Evolutionary conservation across 106 monocot species (phyloP), one percentile per base, ranked within the genome.

Genomic region (Agapanthus africanus): DNA sequence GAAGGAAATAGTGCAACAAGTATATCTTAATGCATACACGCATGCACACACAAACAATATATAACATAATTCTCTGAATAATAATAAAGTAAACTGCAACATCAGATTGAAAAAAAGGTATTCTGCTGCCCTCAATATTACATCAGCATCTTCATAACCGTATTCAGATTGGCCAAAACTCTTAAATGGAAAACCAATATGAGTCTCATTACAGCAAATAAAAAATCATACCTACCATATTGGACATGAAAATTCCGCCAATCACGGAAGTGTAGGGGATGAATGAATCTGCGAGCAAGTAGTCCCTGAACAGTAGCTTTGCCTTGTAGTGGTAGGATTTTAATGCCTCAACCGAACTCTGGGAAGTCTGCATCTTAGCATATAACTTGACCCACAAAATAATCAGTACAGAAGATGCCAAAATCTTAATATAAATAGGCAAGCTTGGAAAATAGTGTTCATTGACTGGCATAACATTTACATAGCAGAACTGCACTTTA

Each of bases 141-240:
- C 52, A 23, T 25, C 23, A 22, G 11, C 6, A n/a, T 1, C 21
- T 52, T 33, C 5, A 59, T 33, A 32, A 31, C 10, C 31, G 33
- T 59, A 59, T 31, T 59, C 59, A 7, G n/a, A 54, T 26, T 6
- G 32, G 2, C 11, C 6, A 23, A 40, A 39, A 65, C 23, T 26
- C 19, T 47, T 47, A 47, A 47, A 47, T 47, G 46, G 16, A 59
- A 59, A 23, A 28, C 10, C 11, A 13, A 15, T 26, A 59, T 22
- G 11, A 28, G 11, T 59, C 1, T 31, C 57, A 59, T 22, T 33
- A 62, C 18, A 35, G 7, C 10, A 31, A 62, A 31, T 35, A 15
- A 62, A 62, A 62, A 34, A 19, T 36, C 62, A 62, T 62, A 62
- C 62, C 62, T 70, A 70, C 70, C 70, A 70, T 70, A 22, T 70